These are phyloP conservation scores for Cryptosporidium meleagridis DNA, from an alignment of 169 alveolate species.

Conservation along the genomic window DNA sequence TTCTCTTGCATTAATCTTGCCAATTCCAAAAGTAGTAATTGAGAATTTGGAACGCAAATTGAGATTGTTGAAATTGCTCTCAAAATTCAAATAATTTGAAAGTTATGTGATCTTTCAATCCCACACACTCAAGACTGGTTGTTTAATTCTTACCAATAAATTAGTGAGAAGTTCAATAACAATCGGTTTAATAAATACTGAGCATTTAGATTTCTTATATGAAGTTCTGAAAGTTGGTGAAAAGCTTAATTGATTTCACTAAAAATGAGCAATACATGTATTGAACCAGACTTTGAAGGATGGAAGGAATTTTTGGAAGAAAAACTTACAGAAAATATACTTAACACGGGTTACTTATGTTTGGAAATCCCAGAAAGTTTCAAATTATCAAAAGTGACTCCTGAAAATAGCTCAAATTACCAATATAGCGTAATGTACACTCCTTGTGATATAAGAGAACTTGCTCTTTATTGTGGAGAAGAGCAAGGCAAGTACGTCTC, in stretches of 20 bases:
- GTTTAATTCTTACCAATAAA: neutral
- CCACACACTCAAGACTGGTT: neutral
- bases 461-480: constrained; percentile 38
- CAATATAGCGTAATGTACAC: constrained; percentile 69
- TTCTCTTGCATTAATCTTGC: neutral
- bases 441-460: constrained; percentile 57
- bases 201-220: neutral
- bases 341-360: constrained; percentile 23
- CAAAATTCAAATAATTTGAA: neutral
- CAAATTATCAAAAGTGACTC: constrained; percentile 28
- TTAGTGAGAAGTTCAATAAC: neutral
- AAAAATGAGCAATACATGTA: neutral
- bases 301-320: constrained; percentile 48
- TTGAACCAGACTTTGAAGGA: neutral
- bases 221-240: neutral
- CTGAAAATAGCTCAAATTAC: constrained; percentile 1
- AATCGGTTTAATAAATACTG: neutral
- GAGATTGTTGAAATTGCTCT: neutral
- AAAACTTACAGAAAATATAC: constrained; percentile 11
- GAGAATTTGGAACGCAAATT: neutral
- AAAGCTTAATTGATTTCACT: neutral
- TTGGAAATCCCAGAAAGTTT: constrained; percentile 42
- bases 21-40: neutral
- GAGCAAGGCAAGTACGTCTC: constrained; percentile 15
- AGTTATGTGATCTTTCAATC: constrained; percentile 3